phyloP scores from a whole-genome alignment of 2,329 filamentous ascomycete species.

The Sporothrix brunneoviolacea region DNA sequence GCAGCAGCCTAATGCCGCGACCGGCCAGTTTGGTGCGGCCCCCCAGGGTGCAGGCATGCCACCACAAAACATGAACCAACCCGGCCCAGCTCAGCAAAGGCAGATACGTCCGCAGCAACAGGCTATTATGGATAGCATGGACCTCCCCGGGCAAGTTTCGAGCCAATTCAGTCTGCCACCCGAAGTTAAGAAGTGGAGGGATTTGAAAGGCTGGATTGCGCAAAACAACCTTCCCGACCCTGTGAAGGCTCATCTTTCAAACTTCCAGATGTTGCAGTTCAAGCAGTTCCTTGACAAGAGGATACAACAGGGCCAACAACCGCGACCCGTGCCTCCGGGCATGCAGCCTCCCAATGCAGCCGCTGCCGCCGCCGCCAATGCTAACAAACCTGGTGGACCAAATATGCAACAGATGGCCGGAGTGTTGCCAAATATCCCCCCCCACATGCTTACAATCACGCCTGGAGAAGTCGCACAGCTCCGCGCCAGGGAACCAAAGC shows the following conservation, averaged over 20 bases:
- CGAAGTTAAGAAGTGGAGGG: constrained; percentile 44
- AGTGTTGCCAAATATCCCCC: constrained; percentile 12
- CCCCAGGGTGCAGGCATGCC: constrained; percentile 11
- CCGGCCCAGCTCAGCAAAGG: constrained; percentile 20
- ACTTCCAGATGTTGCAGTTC: constrained; percentile 36
- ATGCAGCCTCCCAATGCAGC: constrained; percentile 10
- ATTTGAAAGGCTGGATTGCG: constrained; percentile 37
- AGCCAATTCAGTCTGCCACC: constrained; percentile 29
- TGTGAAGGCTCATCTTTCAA: constrained; percentile 27
- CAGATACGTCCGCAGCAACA: constrained; percentile 27
- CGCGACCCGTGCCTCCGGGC: constrained; percentile 11
- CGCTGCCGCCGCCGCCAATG: not conserved
- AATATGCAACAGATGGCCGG: constrained; percentile 9
- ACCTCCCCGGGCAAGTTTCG: constrained; percentile 35
- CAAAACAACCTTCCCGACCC: constrained; percentile 31
- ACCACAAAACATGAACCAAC: constrained; percentile 13
- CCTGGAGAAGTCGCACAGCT: constrained; percentile 14
- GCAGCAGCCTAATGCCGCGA: constrained; percentile 14
- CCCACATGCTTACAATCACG: constrained; percentile 13
- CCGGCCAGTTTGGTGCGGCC: constrained; percentile 17
- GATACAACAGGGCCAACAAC: constrained; percentile 13
- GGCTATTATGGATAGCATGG: constrained; percentile 41
- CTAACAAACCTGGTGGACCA: not conserved
- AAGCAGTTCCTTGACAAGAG: constrained; percentile 21
- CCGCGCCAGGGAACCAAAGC: constrained; percentile 13